These are phyloP conservation scores for Dendrobium chrysotoxum DNA, from an alignment of 106 monocot species.

Conservation along the genomic window DNA sequence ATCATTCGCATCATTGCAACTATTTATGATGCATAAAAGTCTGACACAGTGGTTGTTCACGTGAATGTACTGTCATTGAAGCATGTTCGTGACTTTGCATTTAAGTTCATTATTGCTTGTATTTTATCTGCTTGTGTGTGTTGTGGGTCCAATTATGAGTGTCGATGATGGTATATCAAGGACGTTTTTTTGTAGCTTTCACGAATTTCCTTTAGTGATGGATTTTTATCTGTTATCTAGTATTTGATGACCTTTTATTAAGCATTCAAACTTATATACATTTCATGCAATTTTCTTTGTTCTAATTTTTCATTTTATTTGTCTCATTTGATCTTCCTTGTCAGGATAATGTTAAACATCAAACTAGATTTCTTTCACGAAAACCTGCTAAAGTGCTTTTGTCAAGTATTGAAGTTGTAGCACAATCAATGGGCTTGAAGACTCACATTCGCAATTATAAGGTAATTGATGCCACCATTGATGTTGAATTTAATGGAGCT, in stretches of 20 bases:
- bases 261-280: not conserved
- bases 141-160: too few species aligned
- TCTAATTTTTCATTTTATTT: not conserved
- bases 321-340: not conserved
- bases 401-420: conserved; percentile 90
- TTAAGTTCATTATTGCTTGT: too few species aligned
- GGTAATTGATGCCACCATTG: conserved; percentile 29
- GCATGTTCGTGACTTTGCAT: too few species aligned
- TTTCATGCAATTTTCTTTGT: not conserved
- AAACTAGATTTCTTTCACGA: conserved; percentile 68
- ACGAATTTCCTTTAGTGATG: not conserved
- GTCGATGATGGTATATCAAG: not conserved
- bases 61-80: too few species aligned
- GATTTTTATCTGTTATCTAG: not conserved
- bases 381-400: conserved; percentile 79
- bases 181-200: not conserved
- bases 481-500: not conserved
- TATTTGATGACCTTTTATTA: conserved; percentile 1
- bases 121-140: too few species aligned
- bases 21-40: too few species aligned
- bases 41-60: too few species aligned
- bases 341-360: conserved; percentile 59
- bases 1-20: too few species aligned
- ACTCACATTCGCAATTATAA: conserved; percentile 95
- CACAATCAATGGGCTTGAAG: conserved; percentile 98